Conservation (phyloP, 345 rosid species). For the Jatropha curcas region DNA sequence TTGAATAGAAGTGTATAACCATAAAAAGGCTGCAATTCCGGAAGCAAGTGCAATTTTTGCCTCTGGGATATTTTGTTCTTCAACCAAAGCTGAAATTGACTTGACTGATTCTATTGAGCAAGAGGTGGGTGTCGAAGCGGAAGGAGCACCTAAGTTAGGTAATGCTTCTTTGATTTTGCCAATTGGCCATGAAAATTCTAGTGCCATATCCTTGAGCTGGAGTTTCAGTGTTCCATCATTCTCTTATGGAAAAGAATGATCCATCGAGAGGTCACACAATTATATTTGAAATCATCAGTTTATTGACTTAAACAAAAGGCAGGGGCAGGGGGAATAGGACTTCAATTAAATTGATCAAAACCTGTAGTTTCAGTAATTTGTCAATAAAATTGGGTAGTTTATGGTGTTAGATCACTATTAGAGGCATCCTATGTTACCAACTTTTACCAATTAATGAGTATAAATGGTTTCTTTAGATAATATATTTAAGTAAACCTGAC, state of each 20-base stretch:
- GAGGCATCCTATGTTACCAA: neutral
- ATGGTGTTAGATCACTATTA: neutral
- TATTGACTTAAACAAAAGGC: too few species aligned
- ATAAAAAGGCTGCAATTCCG: slow-evolving; percentile 79
- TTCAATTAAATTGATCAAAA: neutral
- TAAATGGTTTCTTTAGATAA: neutral
- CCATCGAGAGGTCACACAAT: too few species aligned
- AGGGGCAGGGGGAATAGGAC: neutral
- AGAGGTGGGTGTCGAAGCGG: slow-evolving; percentile 49
- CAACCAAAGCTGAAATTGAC: slow-evolving; percentile 56
- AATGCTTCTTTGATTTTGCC: slow-evolving; percentile 56
- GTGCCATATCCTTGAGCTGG: slow-evolving; percentile 53
- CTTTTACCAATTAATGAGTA: neutral
- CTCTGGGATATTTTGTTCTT: slow-evolving; percentile 72
- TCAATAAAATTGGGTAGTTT: neutral
- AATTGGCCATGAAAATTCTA: slow-evolving; percentile 83
- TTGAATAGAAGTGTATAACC: slow-evolving; percentile 77
- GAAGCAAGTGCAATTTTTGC: slow-evolving; percentile 62
- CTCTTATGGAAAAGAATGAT: slow-evolving; percentile 39
- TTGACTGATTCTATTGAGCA: slow-evolving; percentile 53
- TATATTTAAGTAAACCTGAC: neutral
- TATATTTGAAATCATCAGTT: too few species aligned
- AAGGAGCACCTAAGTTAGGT: slow-evolving; percentile 43
- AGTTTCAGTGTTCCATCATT: slow-evolving; percentile 55
- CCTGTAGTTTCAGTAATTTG: neutral